Evolutionary conservation across 83 land plant genomes (phyloP).

Genomic region (Isoetes engelmannii): DNA sequence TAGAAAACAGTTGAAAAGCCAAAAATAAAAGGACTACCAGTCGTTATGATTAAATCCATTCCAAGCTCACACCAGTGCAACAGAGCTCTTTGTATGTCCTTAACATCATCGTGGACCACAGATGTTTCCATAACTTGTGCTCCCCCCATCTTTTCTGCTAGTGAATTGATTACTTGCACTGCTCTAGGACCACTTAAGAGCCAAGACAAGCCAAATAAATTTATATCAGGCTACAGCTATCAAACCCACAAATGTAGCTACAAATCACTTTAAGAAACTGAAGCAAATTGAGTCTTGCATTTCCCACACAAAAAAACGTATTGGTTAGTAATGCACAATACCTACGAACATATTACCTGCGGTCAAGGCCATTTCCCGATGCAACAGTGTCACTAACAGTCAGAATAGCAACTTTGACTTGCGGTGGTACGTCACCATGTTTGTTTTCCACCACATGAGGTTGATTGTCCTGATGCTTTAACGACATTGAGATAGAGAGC

Average conservation of each 20-base stretch:
- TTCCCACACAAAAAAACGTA: neutral
- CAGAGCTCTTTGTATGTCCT: slow-evolving; percentile 53
- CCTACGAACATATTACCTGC: no score
- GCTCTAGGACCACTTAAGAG: slow-evolving; percentile 87
- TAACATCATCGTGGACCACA: slow-evolving; percentile 66
- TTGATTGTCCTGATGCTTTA: slow-evolving; percentile 1
- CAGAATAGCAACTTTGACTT: slow-evolving; percentile 60
- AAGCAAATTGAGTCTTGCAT: neutral
- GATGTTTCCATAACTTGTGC: slow-evolving; percentile 69
- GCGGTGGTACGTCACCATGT: slow-evolving; percentile 20
- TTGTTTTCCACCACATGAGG: slow-evolving; percentile 11
- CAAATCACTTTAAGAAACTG: no score
- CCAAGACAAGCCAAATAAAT: neutral
- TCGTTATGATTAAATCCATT: slow-evolving; percentile 80
- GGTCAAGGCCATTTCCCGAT: slow-evolving; percentile 79
- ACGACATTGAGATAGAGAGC: neutral
- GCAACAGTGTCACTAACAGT: slow-evolving; percentile 98
- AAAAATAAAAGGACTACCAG: slow-evolving; percentile 59
- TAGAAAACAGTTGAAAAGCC: no score
- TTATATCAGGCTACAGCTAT: no score
- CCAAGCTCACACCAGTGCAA: slow-evolving; percentile 60
- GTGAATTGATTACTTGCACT: slow-evolving; percentile 61
- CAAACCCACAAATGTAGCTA: no score
- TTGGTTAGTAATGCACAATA: no score
- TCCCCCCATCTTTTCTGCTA: slow-evolving; percentile 75